A percentile compares a stretch with the other conserved stretches of the same genome.
Evolutionary conservation across 2,329 filamentous ascomycete genomes (phyloP).

Genomic region (Chaetomium sp.): DNA sequence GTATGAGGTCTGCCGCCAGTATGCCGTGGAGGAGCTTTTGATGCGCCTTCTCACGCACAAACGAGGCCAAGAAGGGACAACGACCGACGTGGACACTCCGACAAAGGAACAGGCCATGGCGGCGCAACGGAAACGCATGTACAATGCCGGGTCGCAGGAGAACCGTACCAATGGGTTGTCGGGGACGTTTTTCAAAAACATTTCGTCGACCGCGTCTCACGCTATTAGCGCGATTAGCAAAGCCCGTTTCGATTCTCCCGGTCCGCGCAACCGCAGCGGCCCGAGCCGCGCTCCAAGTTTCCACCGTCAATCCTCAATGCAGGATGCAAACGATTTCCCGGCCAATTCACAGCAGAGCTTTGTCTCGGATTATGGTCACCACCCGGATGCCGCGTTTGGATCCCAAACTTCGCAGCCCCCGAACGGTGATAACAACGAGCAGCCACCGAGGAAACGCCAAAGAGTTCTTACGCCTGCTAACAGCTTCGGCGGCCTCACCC

Average conservation of each 20-base stretch:
- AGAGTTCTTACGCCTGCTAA: conserved; percentile 52
- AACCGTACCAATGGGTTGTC: conserved; percentile 59
- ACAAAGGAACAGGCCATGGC: conserved; percentile 99
- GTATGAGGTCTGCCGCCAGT: conserved; percentile 80
- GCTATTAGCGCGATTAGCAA: conserved; percentile 96
- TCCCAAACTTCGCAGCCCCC: conserved; percentile 45
- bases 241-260: conserved; percentile 84
- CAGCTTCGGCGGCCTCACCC: conserved; percentile 45
- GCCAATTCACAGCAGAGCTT: conserved; percentile 80
- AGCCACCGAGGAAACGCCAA: conserved; percentile 73
- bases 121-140: conserved; percentile 85
- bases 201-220: conserved; percentile 85
- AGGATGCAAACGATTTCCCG: conserved; percentile 62
- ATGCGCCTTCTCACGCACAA: conserved; percentile 73
- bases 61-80: conserved; percentile 68
- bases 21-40: conserved; percentile 69
- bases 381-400: conserved; percentile 65
- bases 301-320: conserved; percentile 64
- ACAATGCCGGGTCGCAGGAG: conserved; percentile 64
- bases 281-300: conserved; percentile 62
- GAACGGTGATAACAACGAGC: conserved; percentile 51
- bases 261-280: conserved; percentile 56
- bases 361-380: conserved; percentile 69
- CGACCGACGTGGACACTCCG: conserved; percentile 79
- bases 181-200: conserved; percentile 95